Conservation (phyloP, 441 rosid species). For the Erodium moschatum region DNA sequence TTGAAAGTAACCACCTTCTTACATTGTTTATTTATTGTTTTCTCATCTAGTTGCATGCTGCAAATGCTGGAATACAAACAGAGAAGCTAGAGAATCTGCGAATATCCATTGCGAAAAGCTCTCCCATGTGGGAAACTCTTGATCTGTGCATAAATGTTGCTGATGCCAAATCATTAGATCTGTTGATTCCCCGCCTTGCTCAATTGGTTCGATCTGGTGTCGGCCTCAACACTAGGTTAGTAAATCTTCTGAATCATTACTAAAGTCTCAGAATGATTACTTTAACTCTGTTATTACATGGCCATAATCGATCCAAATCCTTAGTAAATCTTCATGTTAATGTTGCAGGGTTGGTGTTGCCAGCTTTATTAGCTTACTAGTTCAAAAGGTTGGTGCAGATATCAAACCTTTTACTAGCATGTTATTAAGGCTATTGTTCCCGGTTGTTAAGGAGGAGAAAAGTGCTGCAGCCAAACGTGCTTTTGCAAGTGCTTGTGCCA, state of each 20-base stretch:
- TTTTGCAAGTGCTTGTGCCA: conserved; percentile 78
- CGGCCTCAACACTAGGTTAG: conserved; percentile 96
- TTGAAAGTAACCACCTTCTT: conserved; percentile 10
- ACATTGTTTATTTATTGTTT: conserved; percentile 16
- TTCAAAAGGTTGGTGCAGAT: conserved; percentile 72
- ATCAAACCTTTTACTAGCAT: conserved; percentile 67
- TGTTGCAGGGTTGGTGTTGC: conserved; percentile 88
- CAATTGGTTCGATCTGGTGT: conserved; percentile 86
- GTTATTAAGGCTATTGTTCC: conserved; percentile 66
- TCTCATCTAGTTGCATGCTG: conserved; percentile 80
- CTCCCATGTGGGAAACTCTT: conserved; percentile 99
- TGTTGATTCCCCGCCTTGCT: conserved; percentile 77
- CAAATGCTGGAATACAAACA: conserved; percentile 80
- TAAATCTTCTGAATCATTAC: conserved; percentile 7
- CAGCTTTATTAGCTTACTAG: conserved; percentile 67
- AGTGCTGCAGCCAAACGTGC: conserved; percentile 80
- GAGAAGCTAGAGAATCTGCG: conserved; percentile 94
- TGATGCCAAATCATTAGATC: conserved; percentile 61
- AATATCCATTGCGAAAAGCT: conserved; percentile 85
- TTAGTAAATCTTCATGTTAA: conserved; percentile 2
- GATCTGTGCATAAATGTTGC: conserved; percentile 81
- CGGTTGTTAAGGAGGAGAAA: conserved; percentile 76
- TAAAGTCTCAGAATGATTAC: neutral
- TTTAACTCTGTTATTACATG: neutral
- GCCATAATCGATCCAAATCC: conserved; percentile 4